phyloP scores from a whole-genome alignment of 805 yeast genomes.

The Lachancea lanzarotensis region DNA sequence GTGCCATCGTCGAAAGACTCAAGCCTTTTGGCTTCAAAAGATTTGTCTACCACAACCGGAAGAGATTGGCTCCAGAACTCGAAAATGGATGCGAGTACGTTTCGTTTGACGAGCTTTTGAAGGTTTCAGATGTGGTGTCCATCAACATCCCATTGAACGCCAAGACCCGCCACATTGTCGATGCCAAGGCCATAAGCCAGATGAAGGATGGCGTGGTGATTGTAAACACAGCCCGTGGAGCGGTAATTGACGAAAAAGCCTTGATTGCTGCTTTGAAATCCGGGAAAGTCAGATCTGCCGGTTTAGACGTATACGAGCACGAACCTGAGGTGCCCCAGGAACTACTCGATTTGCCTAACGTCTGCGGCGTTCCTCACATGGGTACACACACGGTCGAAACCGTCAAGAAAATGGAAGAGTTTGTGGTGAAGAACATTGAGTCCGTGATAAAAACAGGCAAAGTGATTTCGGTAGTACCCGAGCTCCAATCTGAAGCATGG shows the following conservation, averaged over 20 bases:
- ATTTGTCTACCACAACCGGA: slow-evolving; percentile 68
- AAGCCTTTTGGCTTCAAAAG: slow-evolving; percentile 70
- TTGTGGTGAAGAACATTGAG: slow-evolving; percentile 62
- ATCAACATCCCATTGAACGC: slow-evolving; percentile 72
- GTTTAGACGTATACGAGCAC: slow-evolving; percentile 67
- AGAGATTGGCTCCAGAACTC: slow-evolving; percentile 48
- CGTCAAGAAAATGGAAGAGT: slow-evolving; percentile 71
- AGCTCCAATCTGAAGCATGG: slow-evolving; percentile 40
- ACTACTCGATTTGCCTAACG: slow-evolving; percentile 55
- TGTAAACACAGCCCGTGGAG: slow-evolving; percentile 86
- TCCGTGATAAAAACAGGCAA: slow-evolving; percentile 57
- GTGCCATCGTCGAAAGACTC: slow-evolving; percentile 66
- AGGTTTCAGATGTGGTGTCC: slow-evolving; percentile 60
- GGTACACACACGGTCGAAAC: slow-evolving; percentile 79
- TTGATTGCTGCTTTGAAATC: slow-evolving; percentile 48
- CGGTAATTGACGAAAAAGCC: slow-evolving; percentile 63
- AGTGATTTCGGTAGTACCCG: slow-evolving; percentile 77
- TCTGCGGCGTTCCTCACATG: slow-evolving; percentile 80
- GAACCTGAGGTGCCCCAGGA: slow-evolving; percentile 70
- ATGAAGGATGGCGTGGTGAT: slow-evolving; percentile 73
- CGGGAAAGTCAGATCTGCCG: slow-evolving; percentile 63
- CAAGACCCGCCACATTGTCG: slow-evolving; percentile 62
- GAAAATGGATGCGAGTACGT: slow-evolving; percentile 70
- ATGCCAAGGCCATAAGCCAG: slow-evolving; percentile 50
- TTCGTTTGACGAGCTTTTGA: slow-evolving; percentile 59